A percentile compares a stretch with the other conserved stretches of the same genome.
Evolutionary conservation across 75 land plant species (phyloP).

Genomic region (Ceratopteris richardii): DNA sequence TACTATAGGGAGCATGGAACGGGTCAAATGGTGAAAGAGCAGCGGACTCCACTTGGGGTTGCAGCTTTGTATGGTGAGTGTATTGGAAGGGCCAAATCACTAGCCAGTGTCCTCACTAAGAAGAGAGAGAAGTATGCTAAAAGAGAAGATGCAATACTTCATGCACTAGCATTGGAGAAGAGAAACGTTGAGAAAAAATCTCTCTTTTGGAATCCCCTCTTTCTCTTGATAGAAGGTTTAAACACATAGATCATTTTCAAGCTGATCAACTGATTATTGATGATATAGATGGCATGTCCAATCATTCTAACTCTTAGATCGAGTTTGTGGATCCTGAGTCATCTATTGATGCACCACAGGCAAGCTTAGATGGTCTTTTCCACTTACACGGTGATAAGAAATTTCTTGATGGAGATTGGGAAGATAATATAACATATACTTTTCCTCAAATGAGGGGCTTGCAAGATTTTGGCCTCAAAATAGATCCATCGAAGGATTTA

Average conservation of each 20-base stretch:
- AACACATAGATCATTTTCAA: not conserved
- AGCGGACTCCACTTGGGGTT: not conserved
- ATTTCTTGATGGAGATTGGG: slow-evolving; percentile 3
- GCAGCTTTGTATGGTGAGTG: slow-evolving; percentile 37
- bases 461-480: slow-evolving; percentile 44
- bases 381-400: not conserved
- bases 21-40: slow-evolving; percentile 18
- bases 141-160: slow-evolving; percentile 90
- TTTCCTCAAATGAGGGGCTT: slow-evolving; percentile 43
- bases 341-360: not conserved
- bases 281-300: not conserved
- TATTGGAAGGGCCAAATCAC: slow-evolving; percentile 62
- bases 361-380: slow-evolving; percentile 1
- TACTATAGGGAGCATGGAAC: slow-evolving; percentile 45
- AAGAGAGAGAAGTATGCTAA: too few species aligned
- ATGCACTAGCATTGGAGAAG: slow-evolving; percentile 81
- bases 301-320: not conserved
- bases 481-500: slow-evolving; percentile 16
- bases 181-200: slow-evolving; percentile 28
- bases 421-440: slow-evolving; percentile 27
- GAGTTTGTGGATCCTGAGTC: slow-evolving; percentile 2
- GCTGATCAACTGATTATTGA: not conserved
- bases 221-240: not conserved
- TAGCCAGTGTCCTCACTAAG: slow-evolving; percentile 51
- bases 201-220: slow-evolving; percentile 4